Evolutionary conservation across 129 eudicot genomes (phyloP).

Genomic region (Scalesia atractyloides): DNA sequence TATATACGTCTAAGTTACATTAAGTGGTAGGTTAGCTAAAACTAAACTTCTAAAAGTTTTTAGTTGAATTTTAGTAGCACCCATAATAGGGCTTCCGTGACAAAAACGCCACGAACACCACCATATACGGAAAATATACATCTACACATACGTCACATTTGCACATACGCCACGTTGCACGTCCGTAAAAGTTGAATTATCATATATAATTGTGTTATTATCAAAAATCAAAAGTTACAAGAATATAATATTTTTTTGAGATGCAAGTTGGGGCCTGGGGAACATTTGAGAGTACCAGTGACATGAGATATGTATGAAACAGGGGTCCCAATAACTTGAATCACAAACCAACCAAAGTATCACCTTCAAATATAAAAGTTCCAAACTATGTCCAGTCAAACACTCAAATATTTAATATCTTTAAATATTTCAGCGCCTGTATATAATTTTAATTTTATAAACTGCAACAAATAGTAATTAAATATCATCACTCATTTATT

Average conservation of each 20-base stretch:
- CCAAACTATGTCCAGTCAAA: conserved; percentile 39
- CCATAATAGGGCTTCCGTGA: no score
- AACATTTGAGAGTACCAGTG: conserved; percentile 20
- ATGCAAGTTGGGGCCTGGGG: conserved; percentile 29
- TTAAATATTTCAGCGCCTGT: background rate
- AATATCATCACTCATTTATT: background rate
- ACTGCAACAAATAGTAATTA: background rate
- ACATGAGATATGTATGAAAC: conserved; percentile 26
- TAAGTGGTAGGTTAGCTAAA: no score
- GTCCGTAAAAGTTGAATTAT: background rate
- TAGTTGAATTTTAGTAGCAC: no score
- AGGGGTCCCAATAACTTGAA: conserved; percentile 49
- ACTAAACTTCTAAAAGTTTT: no score
- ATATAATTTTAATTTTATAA: background rate
- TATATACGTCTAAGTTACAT: background rate
- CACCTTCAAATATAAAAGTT: conserved; percentile 39
- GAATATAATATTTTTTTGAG: background rate
- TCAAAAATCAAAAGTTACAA: conserved; percentile 1
- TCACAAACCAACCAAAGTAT: conserved; percentile 45
- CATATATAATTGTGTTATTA: conserved; percentile 5
- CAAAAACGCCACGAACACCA: no score
- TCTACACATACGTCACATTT: no score
- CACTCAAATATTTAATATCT: conserved; percentile 36
- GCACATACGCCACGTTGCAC: no score
- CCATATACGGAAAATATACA: no score